A percentile compares a stretch with the other conserved stretches of the same genome.
phyloP scores from a whole-genome alignment of 208 protist species.

The Leishmania aethiopica region DNA sequence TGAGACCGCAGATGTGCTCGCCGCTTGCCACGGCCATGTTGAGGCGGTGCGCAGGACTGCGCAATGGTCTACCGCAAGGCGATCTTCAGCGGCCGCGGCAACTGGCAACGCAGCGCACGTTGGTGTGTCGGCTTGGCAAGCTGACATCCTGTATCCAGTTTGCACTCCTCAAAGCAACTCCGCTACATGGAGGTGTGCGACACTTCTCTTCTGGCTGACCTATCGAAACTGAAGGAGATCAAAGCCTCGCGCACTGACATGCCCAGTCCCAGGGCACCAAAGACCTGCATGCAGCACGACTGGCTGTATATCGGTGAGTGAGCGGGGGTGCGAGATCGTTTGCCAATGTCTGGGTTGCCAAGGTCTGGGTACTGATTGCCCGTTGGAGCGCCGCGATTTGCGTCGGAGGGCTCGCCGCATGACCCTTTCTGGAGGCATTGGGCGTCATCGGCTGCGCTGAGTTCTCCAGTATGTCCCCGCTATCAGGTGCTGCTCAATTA shows the following conservation, averaged over 20 bases:
- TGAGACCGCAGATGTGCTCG: neutral
- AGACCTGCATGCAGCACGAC: neutral
- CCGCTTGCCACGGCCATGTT: neutral
- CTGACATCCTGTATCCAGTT: no score
- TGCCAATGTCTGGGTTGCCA: neutral
- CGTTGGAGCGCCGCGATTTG: neutral
- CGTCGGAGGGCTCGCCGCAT: neutral
- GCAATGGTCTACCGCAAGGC: neutral
- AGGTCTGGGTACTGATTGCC: neutral
- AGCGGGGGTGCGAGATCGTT: neutral
- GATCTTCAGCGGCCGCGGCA: neutral
- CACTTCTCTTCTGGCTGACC: no score
- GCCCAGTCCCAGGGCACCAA: neutral
- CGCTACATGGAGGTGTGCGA: no score
- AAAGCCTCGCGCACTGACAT: neutral
- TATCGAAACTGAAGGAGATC: no score
- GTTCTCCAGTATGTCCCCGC: no score
- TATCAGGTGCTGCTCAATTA: no score
- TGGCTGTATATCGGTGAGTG: neutral
- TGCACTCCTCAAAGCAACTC: no score
- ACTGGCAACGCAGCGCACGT: neutral
- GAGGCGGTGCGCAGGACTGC: neutral
- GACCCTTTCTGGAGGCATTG: neutral
- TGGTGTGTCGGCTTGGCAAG: no score
- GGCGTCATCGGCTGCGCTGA: no score